Conservation (phyloP, 169 alveolate genomes). For the Fabrea salina region DNA sequence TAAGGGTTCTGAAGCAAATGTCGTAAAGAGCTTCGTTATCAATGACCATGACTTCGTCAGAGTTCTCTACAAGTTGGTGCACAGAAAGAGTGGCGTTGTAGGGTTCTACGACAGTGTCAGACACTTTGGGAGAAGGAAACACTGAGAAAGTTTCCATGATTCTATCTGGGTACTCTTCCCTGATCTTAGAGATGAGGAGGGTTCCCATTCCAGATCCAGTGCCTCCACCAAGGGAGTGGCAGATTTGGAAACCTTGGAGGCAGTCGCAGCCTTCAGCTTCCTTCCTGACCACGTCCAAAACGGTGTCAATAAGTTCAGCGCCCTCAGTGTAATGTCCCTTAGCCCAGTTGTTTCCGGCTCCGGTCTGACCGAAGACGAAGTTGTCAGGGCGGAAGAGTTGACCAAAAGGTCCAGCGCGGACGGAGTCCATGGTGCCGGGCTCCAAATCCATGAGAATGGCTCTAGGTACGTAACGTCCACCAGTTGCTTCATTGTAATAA, state of each 20-base stretch:
- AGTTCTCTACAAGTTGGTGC: slow-evolving; percentile 97
- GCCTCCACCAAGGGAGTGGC: slow-evolving; percentile 99
- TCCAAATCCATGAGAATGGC: slow-evolving; percentile 98
- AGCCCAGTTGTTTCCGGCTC: slow-evolving; percentile 99
- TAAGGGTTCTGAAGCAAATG: slow-evolving; percentile 98
- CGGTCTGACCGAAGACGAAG: slow-evolving; percentile 98
- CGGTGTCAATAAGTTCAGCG: slow-evolving; percentile 97
- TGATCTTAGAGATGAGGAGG: slow-evolving; percentile 92
- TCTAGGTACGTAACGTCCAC: slow-evolving; percentile 98
- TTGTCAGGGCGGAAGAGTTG: slow-evolving; percentile 97
- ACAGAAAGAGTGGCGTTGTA: slow-evolving; percentile 97
- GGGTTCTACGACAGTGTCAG: slow-evolving; percentile 99
- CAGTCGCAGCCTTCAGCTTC: slow-evolving; percentile 99
- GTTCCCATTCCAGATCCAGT: slow-evolving; percentile 99
- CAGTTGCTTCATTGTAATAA: slow-evolving; percentile 96
- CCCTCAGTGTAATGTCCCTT: slow-evolving; percentile 99
- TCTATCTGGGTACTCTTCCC: slow-evolving; percentile 98
- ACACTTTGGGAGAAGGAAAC: slow-evolving; percentile 98
- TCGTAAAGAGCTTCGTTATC: slow-evolving; percentile 99
- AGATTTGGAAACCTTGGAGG: slow-evolving; percentile 96
- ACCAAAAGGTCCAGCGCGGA: slow-evolving; percentile 98
- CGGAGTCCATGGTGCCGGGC: slow-evolving; percentile 99
- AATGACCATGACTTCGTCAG: slow-evolving; percentile 97
- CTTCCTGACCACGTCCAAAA: slow-evolving; percentile 97
- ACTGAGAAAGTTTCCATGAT: slow-evolving; percentile 98